Percentiles rank a stretch among this genome's conserved stretches.
Conservation (phyloP, 2,329 filamentous ascomycete species). For the Sarocladiaceae sp. region DNA sequence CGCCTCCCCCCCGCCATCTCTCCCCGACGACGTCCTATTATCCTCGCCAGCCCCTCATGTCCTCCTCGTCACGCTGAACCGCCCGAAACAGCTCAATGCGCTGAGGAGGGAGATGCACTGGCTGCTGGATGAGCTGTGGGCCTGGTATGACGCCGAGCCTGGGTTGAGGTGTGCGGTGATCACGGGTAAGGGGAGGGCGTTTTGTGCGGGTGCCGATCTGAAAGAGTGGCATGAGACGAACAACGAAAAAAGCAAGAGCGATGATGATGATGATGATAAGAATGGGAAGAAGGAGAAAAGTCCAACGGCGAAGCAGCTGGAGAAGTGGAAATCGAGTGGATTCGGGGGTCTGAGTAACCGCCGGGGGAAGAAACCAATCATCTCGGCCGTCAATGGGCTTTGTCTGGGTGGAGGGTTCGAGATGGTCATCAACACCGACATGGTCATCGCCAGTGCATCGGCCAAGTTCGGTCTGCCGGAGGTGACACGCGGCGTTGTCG, state of each 20-base stretch:
- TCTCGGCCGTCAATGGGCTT: conserved; percentile 70
- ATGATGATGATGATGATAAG: conserved; percentile 9
- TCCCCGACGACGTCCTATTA: conserved; percentile 33
- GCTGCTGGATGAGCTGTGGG: conserved; percentile 43
- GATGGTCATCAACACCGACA: conserved; percentile 67
- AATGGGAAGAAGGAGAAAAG: neutral
- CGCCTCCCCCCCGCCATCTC: conserved; percentile 25
- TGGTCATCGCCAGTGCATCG: conserved; percentile 54
- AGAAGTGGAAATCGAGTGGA: conserved; percentile 37
- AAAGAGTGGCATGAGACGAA: conserved; percentile 54
- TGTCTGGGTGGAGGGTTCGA: conserved; percentile 73
- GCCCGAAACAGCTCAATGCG: conserved; percentile 52
- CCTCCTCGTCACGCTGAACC: conserved; percentile 54
- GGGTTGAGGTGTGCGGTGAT: conserved; percentile 55
- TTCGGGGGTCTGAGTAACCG: conserved; percentile 63
- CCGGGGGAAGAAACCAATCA: conserved; percentile 64
- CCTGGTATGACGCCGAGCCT: conserved; percentile 58
- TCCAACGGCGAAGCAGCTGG: conserved; percentile 6
- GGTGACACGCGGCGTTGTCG: conserved; percentile 63
- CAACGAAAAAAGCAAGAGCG: too few species aligned
- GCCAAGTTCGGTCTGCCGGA: conserved; percentile 67
- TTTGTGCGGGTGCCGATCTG: conserved; percentile 63
- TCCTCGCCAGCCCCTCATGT: conserved; percentile 48
- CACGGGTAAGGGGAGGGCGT: conserved; percentile 57
- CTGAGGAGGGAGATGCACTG: conserved; percentile 43